phyloP scores from a whole-genome alignment of 345 rosid genomes.

The Acer saccharum region DNA sequence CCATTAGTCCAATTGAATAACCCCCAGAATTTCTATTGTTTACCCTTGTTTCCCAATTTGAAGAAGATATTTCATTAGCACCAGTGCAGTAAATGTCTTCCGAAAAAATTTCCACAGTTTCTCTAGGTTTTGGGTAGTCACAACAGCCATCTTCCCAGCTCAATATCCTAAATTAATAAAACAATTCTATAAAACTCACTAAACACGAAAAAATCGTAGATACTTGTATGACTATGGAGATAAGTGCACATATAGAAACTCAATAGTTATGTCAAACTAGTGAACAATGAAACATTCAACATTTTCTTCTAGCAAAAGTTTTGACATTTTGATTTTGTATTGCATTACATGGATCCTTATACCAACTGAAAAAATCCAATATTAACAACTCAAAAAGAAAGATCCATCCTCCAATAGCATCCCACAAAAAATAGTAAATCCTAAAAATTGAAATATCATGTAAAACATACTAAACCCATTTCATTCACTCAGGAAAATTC shows the following conservation, averaged over 20 bases:
- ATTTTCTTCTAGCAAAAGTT: neutral
- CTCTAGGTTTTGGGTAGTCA: slow-evolving; percentile 39
- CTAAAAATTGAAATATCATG: neutral
- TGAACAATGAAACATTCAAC: neutral
- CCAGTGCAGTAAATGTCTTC: slow-evolving; percentile 19
- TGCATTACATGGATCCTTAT: neutral
- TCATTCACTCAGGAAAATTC: neutral
- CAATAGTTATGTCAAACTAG: neutral
- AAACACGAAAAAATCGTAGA: neutral
- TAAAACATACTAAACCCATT: neutral
- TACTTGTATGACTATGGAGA: neutral
- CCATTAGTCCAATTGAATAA: slow-evolving; percentile 29
- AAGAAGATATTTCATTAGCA: slow-evolving; percentile 25
- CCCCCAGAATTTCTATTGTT: slow-evolving; percentile 27
- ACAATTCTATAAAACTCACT: neutral
- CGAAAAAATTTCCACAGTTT: slow-evolving; percentile 15
- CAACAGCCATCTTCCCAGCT: slow-evolving; percentile 65
- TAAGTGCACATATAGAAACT: neutral
- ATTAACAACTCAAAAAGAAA: neutral
- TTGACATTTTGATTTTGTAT: neutral
- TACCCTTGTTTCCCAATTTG: slow-evolving; percentile 19
- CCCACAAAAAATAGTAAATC: neutral
- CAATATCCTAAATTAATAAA: slow-evolving; percentile 43
- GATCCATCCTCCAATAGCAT: neutral
- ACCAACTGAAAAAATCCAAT: neutral